These are phyloP conservation scores for Geoglossum glabrum DNA, from an alignment of 495 filamentous ascomycete genomes.

Conservation along the genomic window DNA sequence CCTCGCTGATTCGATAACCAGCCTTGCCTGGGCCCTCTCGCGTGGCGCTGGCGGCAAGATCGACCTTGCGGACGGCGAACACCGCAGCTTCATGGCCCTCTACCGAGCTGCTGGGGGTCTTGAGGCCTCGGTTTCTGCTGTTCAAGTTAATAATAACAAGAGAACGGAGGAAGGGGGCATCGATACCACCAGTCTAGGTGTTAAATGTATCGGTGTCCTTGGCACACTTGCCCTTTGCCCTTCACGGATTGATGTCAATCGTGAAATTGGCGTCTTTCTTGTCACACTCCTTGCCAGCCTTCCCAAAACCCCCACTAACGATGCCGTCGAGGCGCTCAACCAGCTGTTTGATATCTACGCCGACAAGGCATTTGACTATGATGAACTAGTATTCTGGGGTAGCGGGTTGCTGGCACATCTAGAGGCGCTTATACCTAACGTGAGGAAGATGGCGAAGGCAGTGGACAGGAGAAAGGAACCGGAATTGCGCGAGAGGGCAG, in stretches of 20 bases:
- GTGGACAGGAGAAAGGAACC: slow-evolving; percentile 32
- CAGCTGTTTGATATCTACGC: slow-evolving; percentile 42
- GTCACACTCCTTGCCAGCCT: slow-evolving; percentile 26
- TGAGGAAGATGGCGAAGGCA: slow-evolving; percentile 30
- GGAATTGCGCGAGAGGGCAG: slow-evolving; percentile 31
- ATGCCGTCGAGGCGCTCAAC: slow-evolving; percentile 36
- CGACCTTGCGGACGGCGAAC: slow-evolving; percentile 26
- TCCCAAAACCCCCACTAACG: slow-evolving; percentile 26
- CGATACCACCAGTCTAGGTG: slow-evolving; percentile 30
- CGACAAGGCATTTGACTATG: slow-evolving; percentile 31
- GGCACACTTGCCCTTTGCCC: slow-evolving; percentile 32
- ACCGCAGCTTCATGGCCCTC: slow-evolving; percentile 37
- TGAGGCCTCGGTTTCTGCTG: slow-evolving; percentile 6
- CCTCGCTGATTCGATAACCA: slow-evolving; percentile 34
- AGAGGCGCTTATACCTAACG: slow-evolving; percentile 26
- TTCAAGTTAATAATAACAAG: neutral
- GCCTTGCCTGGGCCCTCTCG: slow-evolving; percentile 40
- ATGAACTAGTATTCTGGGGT: slow-evolving; percentile 37
- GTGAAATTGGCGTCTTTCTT: slow-evolving; percentile 38
- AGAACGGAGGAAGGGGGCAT: slow-evolving; percentile 5
- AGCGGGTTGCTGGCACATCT: slow-evolving; percentile 33
- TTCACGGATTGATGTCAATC: slow-evolving; percentile 16
- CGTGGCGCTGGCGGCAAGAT: slow-evolving; percentile 27
- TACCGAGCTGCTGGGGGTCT: slow-evolving; percentile 30
- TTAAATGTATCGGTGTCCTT: slow-evolving; percentile 41